Evolutionary conservation across 805 yeast species (phyloP).

Genomic region (Komagataella pseudopastoris): DNA sequence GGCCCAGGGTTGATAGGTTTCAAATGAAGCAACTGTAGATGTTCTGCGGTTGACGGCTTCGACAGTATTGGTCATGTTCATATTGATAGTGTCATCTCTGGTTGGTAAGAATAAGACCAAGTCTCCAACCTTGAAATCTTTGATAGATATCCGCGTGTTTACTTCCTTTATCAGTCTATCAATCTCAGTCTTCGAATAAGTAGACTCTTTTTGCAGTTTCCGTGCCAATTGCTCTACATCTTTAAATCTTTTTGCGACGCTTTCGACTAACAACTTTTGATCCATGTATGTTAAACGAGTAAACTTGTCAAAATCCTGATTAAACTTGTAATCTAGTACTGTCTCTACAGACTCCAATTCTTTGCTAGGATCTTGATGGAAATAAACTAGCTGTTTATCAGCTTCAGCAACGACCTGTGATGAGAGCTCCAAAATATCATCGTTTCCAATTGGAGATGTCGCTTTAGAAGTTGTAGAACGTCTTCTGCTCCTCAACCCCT

Average conservation of each 20-base stretch:
- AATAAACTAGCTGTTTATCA: neutral
- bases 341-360: neutral
- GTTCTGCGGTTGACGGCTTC: neutral
- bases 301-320: constrained; percentile 22
- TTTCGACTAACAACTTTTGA: constrained; percentile 13
- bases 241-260: constrained; percentile 58
- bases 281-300: constrained; percentile 11
- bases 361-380: neutral
- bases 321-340: constrained; percentile 7
- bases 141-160: constrained; percentile 48
- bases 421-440: neutral
- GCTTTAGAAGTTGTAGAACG: constrained; percentile 6
- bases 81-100: constrained; percentile 1
- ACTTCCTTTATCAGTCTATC: constrained; percentile 20
- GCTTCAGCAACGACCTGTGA: neutral
- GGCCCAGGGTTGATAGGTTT: constrained; percentile 65
- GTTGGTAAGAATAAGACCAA: constrained; percentile 81
- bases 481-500: constrained; percentile 49
- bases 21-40: neutral
- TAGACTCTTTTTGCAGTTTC: constrained; percentile 64
- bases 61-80: neutral
- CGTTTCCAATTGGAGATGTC: neutral
- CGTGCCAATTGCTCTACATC: constrained; percentile 89
- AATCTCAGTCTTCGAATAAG: constrained; percentile 32
- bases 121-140: constrained; percentile 58